These are phyloP conservation scores for Actinidia chinensis DNA, from an alignment of 179 eudicot species.

Conservation along the genomic window DNA sequence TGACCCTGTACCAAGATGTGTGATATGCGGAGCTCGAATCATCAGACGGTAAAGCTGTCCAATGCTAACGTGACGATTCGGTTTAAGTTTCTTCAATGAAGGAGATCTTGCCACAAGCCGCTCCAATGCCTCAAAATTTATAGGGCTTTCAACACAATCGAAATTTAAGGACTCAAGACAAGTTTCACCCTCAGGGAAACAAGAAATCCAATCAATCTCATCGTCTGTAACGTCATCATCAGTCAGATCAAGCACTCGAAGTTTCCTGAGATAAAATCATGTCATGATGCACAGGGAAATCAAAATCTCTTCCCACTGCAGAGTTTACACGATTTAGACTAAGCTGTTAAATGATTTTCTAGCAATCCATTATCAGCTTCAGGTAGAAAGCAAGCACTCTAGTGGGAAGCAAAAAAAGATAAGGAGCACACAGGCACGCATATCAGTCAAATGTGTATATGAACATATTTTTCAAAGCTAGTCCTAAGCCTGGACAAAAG, in stretches of 20 bases:
- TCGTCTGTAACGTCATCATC: slow-evolving; percentile 69
- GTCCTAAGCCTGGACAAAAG: too few species aligned
- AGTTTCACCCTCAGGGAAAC: slow-evolving; percentile 63
- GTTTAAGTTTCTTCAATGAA: slow-evolving; percentile 57
- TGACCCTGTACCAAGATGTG: slow-evolving; percentile 92
- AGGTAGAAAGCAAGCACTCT: background rate
- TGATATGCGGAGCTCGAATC: slow-evolving; percentile 70
- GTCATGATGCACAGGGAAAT: background rate
- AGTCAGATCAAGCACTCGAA: slow-evolving; percentile 60
- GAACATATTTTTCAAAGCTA: too few species aligned
- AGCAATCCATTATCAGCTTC: background rate
- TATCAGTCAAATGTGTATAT: background rate
- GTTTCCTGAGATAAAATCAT: slow-evolving; percentile 32
- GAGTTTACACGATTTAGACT: background rate
- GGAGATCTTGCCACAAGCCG: slow-evolving; percentile 62
- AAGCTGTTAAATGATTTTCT: background rate
- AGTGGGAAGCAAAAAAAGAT: background rate
- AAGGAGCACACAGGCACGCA: background rate
- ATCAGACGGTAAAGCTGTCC: slow-evolving; percentile 58
- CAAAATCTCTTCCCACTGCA: slow-evolving; percentile 4
- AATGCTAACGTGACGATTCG: slow-evolving; percentile 55
- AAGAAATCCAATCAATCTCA: slow-evolving; percentile 79
- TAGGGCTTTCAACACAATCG: slow-evolving; percentile 59
- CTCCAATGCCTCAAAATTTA: slow-evolving; percentile 64
- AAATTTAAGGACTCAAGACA: slow-evolving; percentile 65